Conservation (phyloP, 176 grass and related monocot genomes). For the Lolium multiflorum region DNA sequence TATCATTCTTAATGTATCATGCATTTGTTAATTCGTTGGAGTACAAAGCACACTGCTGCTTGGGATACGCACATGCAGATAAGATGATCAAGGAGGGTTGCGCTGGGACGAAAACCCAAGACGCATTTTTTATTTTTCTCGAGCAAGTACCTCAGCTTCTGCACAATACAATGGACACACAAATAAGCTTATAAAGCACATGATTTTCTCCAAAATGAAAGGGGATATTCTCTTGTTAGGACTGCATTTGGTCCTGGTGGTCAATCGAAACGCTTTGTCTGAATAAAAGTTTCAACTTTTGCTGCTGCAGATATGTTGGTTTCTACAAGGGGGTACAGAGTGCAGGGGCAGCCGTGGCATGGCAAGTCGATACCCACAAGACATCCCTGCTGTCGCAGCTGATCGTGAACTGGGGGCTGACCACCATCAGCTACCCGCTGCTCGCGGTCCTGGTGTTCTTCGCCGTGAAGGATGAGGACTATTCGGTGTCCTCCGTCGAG, state of each 20-base stretch:
- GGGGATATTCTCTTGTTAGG: background rate
- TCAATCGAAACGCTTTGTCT: background rate
- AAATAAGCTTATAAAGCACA: too few species aligned
- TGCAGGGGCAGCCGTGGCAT: conserved; percentile 80
- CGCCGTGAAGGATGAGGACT: conserved; percentile 70
- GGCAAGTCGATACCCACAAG: conserved; percentile 68
- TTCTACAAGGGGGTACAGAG: conserved; percentile 98
- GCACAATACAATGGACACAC: background rate
- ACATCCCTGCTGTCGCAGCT: conserved; percentile 52
- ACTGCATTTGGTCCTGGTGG: background rate
- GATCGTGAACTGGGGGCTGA: conserved; percentile 78
- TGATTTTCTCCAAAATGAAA: background rate
- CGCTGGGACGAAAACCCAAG: background rate
- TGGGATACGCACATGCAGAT: background rate
- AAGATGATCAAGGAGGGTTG: background rate
- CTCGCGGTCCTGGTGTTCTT: conserved; percentile 62
- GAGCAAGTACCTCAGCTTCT: background rate
- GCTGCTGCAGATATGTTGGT: conserved; percentile 66
- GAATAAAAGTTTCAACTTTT: background rate
- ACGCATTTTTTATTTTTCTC: background rate
- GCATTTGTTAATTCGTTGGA: background rate
- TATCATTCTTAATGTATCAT: too few species aligned
- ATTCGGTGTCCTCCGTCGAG: conserved; percentile 7
- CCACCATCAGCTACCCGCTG: conserved; percentile 82
- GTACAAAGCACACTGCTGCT: background rate